Evolutionary conservation across 2,329 filamentous ascomycete genomes (phyloP), one percentile per base, ranked within the genome.

Genomic region (Pseudocercospora macadamiae): DNA sequence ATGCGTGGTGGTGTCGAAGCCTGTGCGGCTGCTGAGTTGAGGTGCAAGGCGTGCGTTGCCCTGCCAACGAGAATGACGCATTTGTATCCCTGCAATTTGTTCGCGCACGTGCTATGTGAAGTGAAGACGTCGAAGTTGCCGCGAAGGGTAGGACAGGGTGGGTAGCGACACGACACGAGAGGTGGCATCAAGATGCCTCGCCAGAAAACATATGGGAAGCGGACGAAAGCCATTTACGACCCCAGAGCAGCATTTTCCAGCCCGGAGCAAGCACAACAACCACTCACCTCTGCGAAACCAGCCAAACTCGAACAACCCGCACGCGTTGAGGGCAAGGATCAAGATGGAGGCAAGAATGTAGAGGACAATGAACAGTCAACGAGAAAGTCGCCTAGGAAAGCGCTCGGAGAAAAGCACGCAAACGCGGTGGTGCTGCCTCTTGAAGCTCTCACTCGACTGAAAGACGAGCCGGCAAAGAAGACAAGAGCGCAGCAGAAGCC

Each of bases 121-220:
- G 12, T n/a, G n/a, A n/a, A n/a, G n/a, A n/a, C n/a, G n/a, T n/a
- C n/a, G n/a, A n/a, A n/a, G n/a, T n/a, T n/a, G 23, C 23, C 21
- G 19, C 26, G 16, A 49, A 10, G 47, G 25, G 10, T 19, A 30
- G 47, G 19, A 21, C 25, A 32, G 14, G 21, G 16, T 49, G 26
- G 25, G 4, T 6, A 12, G 28, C 6, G 28, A 32, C 28, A n/a
- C n/a, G 12, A 14, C 30, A 18, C 12, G 3, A 36, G 23, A 45
- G 23, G 9, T 44, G 28, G 21, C 19, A 42, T 32, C 12, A 42
- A 7, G 16, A 55, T 47, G 37, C 39, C 42, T 26, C 51, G 51
- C 18, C 32, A 39, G 36, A 32, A 44, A 42, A 34, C 42, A 21
- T 77, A 77, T 58, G 75, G 75, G 23, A 76, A 75, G 64, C 71